A percentile compares a stretch with the other conserved stretches of the same genome.
phyloP scores from a whole-genome alignment of 2,329 filamentous ascomycete species.

The Neofusicoccum umdonicola region DNA sequence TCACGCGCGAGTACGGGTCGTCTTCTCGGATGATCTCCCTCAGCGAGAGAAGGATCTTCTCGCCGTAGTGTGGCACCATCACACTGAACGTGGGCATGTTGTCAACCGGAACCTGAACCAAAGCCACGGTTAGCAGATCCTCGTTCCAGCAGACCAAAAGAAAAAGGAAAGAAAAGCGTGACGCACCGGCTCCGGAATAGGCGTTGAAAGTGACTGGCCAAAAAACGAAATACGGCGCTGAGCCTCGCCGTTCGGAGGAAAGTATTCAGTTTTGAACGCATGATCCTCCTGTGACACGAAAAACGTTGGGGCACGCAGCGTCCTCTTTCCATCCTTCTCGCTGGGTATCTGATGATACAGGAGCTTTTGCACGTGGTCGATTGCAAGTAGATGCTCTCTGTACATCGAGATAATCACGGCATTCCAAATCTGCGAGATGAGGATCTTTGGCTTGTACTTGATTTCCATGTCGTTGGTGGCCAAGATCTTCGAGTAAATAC shows the following conservation, averaged over 20 bases:
- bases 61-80: conserved; percentile 94
- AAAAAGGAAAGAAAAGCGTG: not conserved
- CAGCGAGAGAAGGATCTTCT: conserved; percentile 94
- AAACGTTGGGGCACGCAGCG: conserved; percentile 91
- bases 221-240: conserved; percentile 99
- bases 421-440: conserved; percentile 99
- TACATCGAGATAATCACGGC: conserved; percentile 99
- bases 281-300: conserved; percentile 99
- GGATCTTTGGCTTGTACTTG: conserved; percentile 99
- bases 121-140: not conserved
- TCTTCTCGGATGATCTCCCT: conserved; percentile 98
- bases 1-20: conserved; percentile 96
- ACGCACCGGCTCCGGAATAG: conserved; percentile 84
- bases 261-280: conserved; percentile 99
- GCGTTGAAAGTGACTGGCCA: conserved; percentile 92
- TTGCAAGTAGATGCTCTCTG: conserved; percentile 91
- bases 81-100: conserved; percentile 99
- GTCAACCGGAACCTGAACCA: conserved; percentile 65
- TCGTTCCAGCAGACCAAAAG: not conserved
- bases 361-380: conserved; percentile 97
- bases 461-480: conserved; percentile 99
- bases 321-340: conserved; percentile 97
- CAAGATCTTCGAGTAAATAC: conserved; percentile 96
- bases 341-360: conserved; percentile 98
- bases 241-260: conserved; percentile 88